A percentile compares a stretch with the other conserved stretches of the same genome.
Evolutionary conservation across 768 basidiomycete species (phyloP).

Genomic region (Roridomyces roridus): DNA sequence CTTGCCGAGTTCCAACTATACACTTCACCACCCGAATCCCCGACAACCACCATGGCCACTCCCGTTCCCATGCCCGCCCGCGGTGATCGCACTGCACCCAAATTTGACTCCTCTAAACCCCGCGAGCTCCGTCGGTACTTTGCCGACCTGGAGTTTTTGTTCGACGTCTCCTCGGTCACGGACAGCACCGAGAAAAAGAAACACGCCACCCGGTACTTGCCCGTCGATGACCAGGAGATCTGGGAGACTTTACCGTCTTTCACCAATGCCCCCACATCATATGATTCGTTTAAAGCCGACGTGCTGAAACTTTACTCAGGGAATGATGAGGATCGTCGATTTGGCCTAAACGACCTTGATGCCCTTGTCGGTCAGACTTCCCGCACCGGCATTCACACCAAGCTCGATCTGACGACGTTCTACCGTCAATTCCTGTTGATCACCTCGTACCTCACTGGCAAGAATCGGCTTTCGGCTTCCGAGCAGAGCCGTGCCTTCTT

Average conservation of each 20-base stretch:
- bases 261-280: constrained; percentile 12
- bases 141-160: constrained; percentile 20
- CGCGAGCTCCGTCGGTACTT: constrained; percentile 27
- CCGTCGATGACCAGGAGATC: constrained; percentile 22
- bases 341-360: constrained; percentile 28
- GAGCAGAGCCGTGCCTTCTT: constrained; percentile 31
- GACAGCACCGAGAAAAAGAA: constrained; percentile 22
- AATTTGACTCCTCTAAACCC: constrained; percentile 24
- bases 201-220: constrained; percentile 18
- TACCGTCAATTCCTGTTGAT: constrained; percentile 30
- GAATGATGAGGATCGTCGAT: constrained; percentile 24
- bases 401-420: constrained; percentile 25
- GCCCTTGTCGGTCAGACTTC: constrained; percentile 26
- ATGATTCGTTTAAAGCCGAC: constrained; percentile 27
- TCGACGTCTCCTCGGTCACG: constrained; percentile 7
- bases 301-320: constrained; percentile 32
- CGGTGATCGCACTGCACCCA: constrained; percentile 24
- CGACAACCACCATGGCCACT: background rate
- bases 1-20: no score
- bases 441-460: constrained; percentile 26
- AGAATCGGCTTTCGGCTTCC: constrained; percentile 16
- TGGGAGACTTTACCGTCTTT: constrained; percentile 26
- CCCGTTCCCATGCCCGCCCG: constrained; percentile 24
- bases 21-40: background rate
- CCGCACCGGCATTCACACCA: constrained; percentile 21